Evolutionary conservation across 805 yeast genomes (phyloP), one percentile per base, ranked within the genome.

Genomic region (Schwanniomyces polymorphus): DNA sequence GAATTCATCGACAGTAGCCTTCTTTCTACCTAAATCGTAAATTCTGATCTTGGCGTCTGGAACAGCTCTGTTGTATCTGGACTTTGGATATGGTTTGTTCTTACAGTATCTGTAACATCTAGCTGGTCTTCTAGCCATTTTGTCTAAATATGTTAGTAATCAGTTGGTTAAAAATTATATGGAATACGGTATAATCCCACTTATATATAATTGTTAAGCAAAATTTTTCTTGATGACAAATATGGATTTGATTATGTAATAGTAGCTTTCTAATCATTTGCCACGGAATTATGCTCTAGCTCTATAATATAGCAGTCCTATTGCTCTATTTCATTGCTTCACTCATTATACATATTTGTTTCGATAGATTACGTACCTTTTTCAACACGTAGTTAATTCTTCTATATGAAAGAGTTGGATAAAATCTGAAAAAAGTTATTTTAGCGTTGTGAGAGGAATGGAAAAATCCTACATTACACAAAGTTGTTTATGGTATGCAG

Each of bases 71-170:
- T 94, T 94, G 91, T 91, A 94, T 83, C 99, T 91, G 72, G 98
- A 91, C 86, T 94, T 94, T 84, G 99, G 99, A 88, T 85, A 94
- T 73, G 99, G 99, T 86, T 94, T 94, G 96, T 94, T 94, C 89
- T 94, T 94, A 88, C 97, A 95, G 95, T 92, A 94, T 85, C 99
- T 91, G 97, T 94, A 94, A 85, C 99, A 94, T 87, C 98, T 90
- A 86, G 99, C 99, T 80, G 99, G 99, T 88, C 98, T 92, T 84
- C 98, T 91, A 79, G 98, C 97, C 98, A 92, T 92, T 76, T 86
- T 88, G 84, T 76, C 74, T 67, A 51, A 41, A 28, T 8, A 26
- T 47, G 68, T 64, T 63, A 63, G 69, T 64, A 62, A 16, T 14
- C 28, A 58, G 45, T 18, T 21, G n/a, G 17, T 29, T 3, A n/a